Base-by-base conservation (phyloP, 495 filamentous ascomycete genomes). In the Aeminium ludgeri region DNA sequence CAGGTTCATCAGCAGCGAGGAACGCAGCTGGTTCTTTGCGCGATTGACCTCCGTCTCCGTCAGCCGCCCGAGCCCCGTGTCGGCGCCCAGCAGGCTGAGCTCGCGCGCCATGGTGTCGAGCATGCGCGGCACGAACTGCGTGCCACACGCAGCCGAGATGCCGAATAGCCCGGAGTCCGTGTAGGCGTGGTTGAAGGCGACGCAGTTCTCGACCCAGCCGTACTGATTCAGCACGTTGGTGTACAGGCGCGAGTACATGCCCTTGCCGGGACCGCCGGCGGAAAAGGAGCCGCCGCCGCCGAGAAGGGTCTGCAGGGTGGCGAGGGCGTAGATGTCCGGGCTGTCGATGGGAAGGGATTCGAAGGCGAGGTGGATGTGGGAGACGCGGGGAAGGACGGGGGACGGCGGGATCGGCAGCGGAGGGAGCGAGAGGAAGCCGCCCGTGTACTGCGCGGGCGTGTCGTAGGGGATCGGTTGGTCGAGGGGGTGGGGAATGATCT, bases 181-280 rank as follows among this genome's bases (percentile, higher is more conserved):
- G 66, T 96, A 97, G 37, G 80, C 80, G 61, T 97, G 85, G 63
- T 96, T 96, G 70, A 96, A 94, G 20, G 87, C 77, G 30, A 93
- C 72, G 57, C 86, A 94, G 46, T 73, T 84, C 60, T 97, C 89
- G 10, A 97, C 82, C 86, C 86, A 96, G 36, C 79, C 83, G 63
- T 93, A 72, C 59, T 95, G 89, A 65, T 97, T 97, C 35, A 97
- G 74, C 8, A 95, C 86, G 59, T 95, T 91, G 43, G 85, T 96
- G 66, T 93, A 97, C 20, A 96, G 72, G 5, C 91, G 80, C 13
- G 82, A 87, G 65, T 94, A 96, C 89, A 97, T 96, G 45, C 89
- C 89, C 65, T 99, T 99, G 35, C 89, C 89, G 15, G 89, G 89
- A 2, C 89, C 89, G 48, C 89, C 89, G 30, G 89, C 89, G n/a